A percentile compares a stretch with the other conserved stretches of the same genome.
These are phyloP conservation scores for Arthrobotrys iridis DNA, from an alignment of 2,329 filamentous ascomycete genomes.

Conservation along the genomic window DNA sequence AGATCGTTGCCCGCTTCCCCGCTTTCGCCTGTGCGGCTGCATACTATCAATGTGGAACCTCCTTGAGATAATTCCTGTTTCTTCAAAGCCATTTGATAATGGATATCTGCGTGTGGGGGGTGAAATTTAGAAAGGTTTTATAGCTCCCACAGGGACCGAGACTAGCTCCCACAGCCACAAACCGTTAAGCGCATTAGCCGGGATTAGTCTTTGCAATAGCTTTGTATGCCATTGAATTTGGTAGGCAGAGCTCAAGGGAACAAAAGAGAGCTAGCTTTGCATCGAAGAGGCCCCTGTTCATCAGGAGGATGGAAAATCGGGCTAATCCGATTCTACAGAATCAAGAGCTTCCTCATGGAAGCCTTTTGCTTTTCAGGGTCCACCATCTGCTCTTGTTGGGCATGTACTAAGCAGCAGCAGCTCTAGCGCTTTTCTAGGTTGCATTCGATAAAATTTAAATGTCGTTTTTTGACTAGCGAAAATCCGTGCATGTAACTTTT, in stretches of 20 bases:
- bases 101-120: neutral
- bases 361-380: constrained; percentile 11
- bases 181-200: neutral
- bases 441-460: constrained; percentile 11
- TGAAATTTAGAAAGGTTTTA: neutral
- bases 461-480: constrained; percentile 27
- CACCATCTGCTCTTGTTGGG: neutral
- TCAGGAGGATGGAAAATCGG: neutral
- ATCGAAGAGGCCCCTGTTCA: neutral
- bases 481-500: neutral
- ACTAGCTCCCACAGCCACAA: neutral
- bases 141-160: neutral
- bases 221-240: no score
- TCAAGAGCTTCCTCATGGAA: constrained; percentile 3
- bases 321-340: neutral
- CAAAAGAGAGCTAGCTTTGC: neutral
- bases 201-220: neutral
- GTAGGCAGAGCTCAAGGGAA: neutral
- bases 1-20: neutral
- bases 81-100: neutral
- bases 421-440: constrained; percentile 1
- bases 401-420: neutral
- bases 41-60: no score
- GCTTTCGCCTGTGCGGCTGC: neutral
- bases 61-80: neutral